phyloP scores from a whole-genome alignment of 2,329 filamentous ascomycete genomes.

The Epichloe gansuensis region DNA sequence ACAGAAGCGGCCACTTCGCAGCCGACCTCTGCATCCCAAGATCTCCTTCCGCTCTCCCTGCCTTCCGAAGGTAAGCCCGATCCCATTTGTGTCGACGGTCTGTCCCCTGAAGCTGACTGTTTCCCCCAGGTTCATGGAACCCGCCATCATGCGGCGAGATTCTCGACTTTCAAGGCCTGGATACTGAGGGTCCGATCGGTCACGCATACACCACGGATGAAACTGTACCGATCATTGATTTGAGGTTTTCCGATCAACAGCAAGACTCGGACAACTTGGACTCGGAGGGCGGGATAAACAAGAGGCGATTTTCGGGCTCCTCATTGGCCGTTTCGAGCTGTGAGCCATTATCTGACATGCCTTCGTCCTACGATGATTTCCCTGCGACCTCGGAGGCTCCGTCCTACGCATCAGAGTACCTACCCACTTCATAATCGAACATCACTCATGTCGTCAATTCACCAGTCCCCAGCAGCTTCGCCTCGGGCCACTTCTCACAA shows the following conservation, averaged over 20 bases:
- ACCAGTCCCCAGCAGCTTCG: conserved; percentile 60
- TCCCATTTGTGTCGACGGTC: background rate
- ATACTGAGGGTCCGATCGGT: conserved; percentile 46
- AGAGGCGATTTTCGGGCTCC: conserved; percentile 56
- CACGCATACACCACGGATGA: conserved; percentile 52
- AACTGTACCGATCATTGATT: conserved; percentile 47
- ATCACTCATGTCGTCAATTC: conserved; percentile 57
- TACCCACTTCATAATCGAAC: conserved; percentile 53
- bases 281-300: conserved; percentile 39
- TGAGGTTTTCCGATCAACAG: conserved; percentile 36
- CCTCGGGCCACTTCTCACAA: conserved; percentile 51
- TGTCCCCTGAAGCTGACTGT: background rate
- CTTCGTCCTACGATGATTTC: conserved; percentile 59
- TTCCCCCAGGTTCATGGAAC: conserved; percentile 26
- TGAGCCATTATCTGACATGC: conserved; percentile 52
- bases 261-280: conserved; percentile 36
- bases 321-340: conserved; percentile 61
- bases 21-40: conserved; percentile 9
- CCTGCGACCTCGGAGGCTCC: conserved; percentile 54
- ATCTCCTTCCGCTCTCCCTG: conserved; percentile 3
- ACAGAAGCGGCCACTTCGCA: background rate
- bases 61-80: conserved; percentile 4
- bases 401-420: conserved; percentile 54
- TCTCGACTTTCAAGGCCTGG: conserved; percentile 41
- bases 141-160: conserved; percentile 45